phyloP scores from a whole-genome alignment of 257 asterid genomes.

The Petunia secreta region DNA sequence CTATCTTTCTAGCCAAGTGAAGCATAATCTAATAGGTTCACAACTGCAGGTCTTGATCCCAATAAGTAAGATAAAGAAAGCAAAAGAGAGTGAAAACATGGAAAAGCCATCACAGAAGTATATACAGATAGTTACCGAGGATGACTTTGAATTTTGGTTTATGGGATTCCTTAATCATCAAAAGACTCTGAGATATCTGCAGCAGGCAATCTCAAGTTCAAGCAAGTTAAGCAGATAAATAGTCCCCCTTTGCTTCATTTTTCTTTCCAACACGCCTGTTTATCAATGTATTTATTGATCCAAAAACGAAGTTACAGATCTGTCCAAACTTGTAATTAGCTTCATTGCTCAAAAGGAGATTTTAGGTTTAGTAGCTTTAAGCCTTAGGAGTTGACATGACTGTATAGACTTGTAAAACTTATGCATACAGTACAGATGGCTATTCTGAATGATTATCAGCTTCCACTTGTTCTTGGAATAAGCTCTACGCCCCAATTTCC shows the following conservation, averaged over 20 bases:
- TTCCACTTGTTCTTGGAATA: no score
- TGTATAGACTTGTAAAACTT: not conserved
- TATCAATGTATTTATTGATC: not conserved
- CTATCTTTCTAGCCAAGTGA: not conserved
- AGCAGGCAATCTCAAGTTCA: constrained; percentile 31
- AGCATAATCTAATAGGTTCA: not conserved
- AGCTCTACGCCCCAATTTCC: no score
- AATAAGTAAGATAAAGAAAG: constrained; percentile 38
- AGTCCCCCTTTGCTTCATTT: not conserved
- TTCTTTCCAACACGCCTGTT: not conserved
- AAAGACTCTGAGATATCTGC: constrained; percentile 39
- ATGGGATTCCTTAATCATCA: constrained; percentile 51
- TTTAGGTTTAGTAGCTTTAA: not conserved
- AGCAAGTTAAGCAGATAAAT: constrained; percentile 21
- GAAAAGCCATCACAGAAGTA: constrained; percentile 48
- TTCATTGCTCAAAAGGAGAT: not conserved
- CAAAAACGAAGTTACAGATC: not conserved
- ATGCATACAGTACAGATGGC: not conserved
- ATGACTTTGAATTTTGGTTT: constrained; percentile 57
- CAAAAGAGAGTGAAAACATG: constrained; percentile 35
- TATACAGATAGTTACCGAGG: constrained; percentile 48
- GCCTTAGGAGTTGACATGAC: not conserved
- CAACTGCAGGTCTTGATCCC: constrained; percentile 42
- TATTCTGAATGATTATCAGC: no score
- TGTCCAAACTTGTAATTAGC: not conserved